Conservation (phyloP, 306 rosid genomes). For the Dalbergia oliveri region DNA sequence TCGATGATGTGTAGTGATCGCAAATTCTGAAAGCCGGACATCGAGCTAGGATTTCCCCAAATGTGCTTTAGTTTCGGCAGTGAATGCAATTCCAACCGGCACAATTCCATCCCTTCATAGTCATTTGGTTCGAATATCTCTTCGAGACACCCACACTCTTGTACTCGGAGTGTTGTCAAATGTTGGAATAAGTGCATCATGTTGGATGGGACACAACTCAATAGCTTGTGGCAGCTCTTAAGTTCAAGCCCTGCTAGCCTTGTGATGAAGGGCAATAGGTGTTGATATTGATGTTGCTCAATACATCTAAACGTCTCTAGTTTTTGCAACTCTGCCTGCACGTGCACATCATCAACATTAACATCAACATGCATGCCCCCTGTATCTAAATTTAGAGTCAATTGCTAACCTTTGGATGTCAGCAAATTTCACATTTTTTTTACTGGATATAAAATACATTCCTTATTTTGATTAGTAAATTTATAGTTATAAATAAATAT, state of each 20-base stretch:
- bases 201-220: conserved; percentile 24
- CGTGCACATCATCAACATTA: no score
- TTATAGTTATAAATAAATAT: no score
- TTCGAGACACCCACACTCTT: background rate
- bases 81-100: fast-evolving
- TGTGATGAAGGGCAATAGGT: background rate
- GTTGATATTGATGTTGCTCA: background rate
- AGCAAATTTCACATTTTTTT: no score
- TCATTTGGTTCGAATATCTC: conserved; percentile 34
- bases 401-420: no score
- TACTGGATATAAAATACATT: no score
- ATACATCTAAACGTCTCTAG: conserved; percentile 13
- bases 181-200: conserved; percentile 4
- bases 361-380: no score
- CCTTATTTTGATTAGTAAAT: no score
- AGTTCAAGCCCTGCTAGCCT: background rate
- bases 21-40: background rate
- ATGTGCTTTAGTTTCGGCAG: conserved; percentile 20
- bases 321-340: background rate
- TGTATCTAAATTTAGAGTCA: no score
- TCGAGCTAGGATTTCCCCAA: background rate
- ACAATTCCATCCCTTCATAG: background rate
- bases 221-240: background rate
- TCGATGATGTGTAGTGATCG: fast-evolving
- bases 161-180: fast-evolving